These are phyloP conservation scores for Monilinia polystroma DNA, from an alignment of 2,329 filamentous ascomycete genomes.

Conservation along the genomic window DNA sequence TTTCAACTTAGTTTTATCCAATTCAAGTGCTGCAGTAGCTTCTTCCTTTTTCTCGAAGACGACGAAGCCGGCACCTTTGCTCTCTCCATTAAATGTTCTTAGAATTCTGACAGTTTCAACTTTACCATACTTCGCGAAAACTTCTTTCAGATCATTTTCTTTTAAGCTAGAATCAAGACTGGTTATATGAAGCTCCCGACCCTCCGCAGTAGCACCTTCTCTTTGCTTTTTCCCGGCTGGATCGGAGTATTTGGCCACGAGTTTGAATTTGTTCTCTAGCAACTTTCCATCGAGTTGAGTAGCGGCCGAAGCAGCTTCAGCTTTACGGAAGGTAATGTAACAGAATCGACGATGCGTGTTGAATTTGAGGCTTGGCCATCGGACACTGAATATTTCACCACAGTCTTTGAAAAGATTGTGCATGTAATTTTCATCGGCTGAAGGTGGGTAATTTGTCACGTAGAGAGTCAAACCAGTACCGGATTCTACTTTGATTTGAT, in stretches of 20 bases:
- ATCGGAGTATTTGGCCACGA: slow-evolving; percentile 81
- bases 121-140: slow-evolving; percentile 74
- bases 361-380: slow-evolving; percentile 87
- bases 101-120: slow-evolving; percentile 73
- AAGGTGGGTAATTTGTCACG: slow-evolving; percentile 84
- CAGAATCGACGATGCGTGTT: slow-evolving; percentile 90
- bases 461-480: slow-evolving; percentile 81
- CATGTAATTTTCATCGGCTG: slow-evolving; percentile 69
- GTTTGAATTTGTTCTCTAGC: slow-evolving; percentile 65
- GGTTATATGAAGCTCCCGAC: slow-evolving; percentile 78
- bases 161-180: slow-evolving; percentile 62
- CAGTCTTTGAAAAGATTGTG: slow-evolving; percentile 68
- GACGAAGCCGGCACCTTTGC: slow-evolving; percentile 78
- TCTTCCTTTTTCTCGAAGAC: slow-evolving; percentile 71
- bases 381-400: slow-evolving; percentile 79
- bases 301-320: slow-evolving; percentile 67
- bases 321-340: slow-evolving; percentile 83
- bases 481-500: slow-evolving; percentile 69
- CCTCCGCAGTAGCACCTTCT: slow-evolving; percentile 78
- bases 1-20: slow-evolving; percentile 70
- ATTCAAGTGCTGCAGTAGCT: slow-evolving; percentile 63
- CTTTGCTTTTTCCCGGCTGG: slow-evolving; percentile 75
- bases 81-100: slow-evolving; percentile 63
- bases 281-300: slow-evolving; percentile 69
- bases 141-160: slow-evolving; percentile 66